These are phyloP conservation scores for Annona cherimola DNA, from an alignment of 164 flowering plant genomes.

Conservation along the genomic window DNA sequence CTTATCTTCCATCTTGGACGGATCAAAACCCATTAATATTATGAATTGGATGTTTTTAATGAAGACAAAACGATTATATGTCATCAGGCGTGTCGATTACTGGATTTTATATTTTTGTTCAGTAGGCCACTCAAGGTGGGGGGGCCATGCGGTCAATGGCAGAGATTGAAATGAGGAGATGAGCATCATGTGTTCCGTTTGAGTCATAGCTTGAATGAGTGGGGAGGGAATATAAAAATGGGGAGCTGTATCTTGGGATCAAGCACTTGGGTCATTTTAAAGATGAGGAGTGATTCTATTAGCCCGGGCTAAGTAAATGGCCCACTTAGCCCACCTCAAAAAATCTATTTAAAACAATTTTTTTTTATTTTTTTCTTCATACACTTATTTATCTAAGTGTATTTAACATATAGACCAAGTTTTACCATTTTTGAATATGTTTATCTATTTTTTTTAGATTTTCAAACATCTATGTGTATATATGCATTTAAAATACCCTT, in stretches of 20 bases:
- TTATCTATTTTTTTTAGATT: no score
- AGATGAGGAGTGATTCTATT: no score
- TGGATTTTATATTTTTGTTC: background rate
- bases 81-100: background rate
- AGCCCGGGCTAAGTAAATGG: no score
- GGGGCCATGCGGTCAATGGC: background rate
- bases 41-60: background rate
- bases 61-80: background rate
- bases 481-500: no score
- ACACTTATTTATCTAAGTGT: no score
- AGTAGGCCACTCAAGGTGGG: background rate
- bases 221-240: slow-evolving; percentile 9
- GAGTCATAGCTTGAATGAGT: slow-evolving; percentile 4
- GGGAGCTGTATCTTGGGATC: slow-evolving; percentile 1
- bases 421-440: no score
- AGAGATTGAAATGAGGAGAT: background rate
- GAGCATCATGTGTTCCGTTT: slow-evolving; percentile 6
- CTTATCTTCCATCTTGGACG: background rate
- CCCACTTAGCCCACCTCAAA: no score
- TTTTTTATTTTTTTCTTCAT: no score
- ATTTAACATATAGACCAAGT: no score
- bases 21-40: background rate
- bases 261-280: slow-evolving; percentile 1
- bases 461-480: no score
- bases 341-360: no score